Evolutionary conservation across 129 eudicot genomes (phyloP).

Genomic region (Flaveria bidentis): DNA sequence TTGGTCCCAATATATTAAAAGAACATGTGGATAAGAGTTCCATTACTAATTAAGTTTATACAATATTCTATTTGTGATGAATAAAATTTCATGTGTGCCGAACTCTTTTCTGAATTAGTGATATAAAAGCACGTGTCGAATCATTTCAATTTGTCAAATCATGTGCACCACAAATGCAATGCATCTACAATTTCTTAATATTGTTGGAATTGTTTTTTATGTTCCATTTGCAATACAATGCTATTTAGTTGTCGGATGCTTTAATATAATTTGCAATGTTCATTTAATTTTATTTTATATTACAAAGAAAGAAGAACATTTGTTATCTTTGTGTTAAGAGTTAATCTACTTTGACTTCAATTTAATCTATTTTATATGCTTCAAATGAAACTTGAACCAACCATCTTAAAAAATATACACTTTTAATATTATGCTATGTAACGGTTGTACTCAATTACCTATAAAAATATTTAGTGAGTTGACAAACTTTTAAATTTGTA

Average conservation of each 20-base stretch:
- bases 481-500: too few relatives aligned
- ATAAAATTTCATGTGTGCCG: background rate
- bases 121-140: background rate
- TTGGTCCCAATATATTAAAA: background rate
- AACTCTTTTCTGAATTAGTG: background rate
- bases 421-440: too few relatives aligned
- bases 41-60: background rate
- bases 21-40: background rate
- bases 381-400: too few relatives aligned
- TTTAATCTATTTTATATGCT: too few relatives aligned
- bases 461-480: too few relatives aligned
- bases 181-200: background rate
- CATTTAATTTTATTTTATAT: too few relatives aligned
- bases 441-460: too few relatives aligned
- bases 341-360: too few relatives aligned
- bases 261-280: background rate
- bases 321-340: too few relatives aligned
- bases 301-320: too few relatives aligned
- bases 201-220: background rate
- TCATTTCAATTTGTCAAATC: background rate
- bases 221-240: background rate
- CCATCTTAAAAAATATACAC: too few relatives aligned
- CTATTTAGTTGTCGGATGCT: background rate
- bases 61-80: background rate
- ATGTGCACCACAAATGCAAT: conserved; percentile 1